Evolutionary conservation across 805 yeast genomes (phyloP).

Genomic region (Yarrowia yakushimensis): DNA sequence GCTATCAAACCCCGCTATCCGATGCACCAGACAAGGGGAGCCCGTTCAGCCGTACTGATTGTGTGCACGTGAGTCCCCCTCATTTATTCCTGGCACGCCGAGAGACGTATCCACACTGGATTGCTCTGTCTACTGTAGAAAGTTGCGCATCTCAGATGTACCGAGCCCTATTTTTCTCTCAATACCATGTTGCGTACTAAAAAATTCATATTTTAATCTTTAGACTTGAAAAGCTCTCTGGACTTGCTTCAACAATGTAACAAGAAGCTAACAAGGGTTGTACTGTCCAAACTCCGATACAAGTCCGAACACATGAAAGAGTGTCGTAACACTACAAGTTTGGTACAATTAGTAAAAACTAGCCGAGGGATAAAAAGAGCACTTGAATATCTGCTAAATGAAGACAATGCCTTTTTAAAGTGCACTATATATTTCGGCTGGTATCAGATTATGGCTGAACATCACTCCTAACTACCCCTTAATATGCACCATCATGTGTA

Average conservation of each 20-base stretch:
- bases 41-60: not conserved
- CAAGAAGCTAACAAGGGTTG: not conserved
- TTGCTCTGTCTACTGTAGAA: not conserved
- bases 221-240: not conserved
- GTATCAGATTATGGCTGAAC: too few relatives aligned
- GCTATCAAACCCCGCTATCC: not conserved
- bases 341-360: too few relatives aligned
- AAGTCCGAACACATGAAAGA: not conserved
- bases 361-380: not conserved
- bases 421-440: too few relatives aligned
- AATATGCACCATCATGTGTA: not conserved
- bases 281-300: not conserved
- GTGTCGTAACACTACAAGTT: too few relatives aligned
- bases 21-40: not conserved
- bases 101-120: not conserved
- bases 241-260: not conserved
- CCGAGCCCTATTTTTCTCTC: not conserved
- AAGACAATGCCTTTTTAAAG: too few relatives aligned
- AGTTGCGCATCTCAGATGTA: slow-evolving; percentile 4
- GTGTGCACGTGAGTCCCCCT: not conserved
- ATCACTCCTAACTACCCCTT: not conserved
- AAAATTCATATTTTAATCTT: not conserved
- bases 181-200: not conserved
- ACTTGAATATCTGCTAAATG: too few relatives aligned
- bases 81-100: not conserved